Evolutionary conservation across 2,329 filamentous ascomycete species (phyloP).

Genomic region (Metarhizium anisopliae): DNA sequence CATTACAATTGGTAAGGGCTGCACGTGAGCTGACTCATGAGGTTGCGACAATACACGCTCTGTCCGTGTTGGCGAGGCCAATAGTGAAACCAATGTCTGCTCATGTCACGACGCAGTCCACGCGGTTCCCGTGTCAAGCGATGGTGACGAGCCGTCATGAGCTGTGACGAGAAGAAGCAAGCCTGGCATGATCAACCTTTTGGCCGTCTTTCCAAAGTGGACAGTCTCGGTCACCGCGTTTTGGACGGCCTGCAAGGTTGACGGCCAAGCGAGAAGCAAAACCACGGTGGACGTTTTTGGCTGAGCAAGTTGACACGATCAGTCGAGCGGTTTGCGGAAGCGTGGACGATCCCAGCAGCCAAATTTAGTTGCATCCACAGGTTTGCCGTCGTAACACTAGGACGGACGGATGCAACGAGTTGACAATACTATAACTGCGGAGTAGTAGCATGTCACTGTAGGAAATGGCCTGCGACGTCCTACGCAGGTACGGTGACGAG

Average conservation of each 20-base stretch:
- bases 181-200: too few relatives aligned
- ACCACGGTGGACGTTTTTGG: neutral
- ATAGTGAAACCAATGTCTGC: too few relatives aligned
- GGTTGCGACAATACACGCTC: too few relatives aligned
- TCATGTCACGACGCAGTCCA: neutral
- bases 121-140: neutral
- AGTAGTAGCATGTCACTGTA: neutral
- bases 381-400: neutral
- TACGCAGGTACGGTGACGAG: neutral
- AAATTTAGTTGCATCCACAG: neutral
- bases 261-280: neutral
- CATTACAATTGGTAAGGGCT: too few relatives aligned
- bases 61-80: too few relatives aligned
- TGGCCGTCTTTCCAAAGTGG: neutral
- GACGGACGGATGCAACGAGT: neutral
- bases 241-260: neutral
- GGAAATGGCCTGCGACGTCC: neutral
- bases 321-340: neutral
- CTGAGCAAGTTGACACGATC: neutral
- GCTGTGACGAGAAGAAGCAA: neutral
- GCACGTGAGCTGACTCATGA: too few relatives aligned
- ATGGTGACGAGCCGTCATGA: slow-evolving; percentile 7
- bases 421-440: too few relatives aligned
- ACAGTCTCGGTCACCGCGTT: too few relatives aligned
- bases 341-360: neutral